Evolutionary conservation across 2,329 filamentous ascomycete species (phyloP).

Genomic region (Diaporthe sp.): DNA sequence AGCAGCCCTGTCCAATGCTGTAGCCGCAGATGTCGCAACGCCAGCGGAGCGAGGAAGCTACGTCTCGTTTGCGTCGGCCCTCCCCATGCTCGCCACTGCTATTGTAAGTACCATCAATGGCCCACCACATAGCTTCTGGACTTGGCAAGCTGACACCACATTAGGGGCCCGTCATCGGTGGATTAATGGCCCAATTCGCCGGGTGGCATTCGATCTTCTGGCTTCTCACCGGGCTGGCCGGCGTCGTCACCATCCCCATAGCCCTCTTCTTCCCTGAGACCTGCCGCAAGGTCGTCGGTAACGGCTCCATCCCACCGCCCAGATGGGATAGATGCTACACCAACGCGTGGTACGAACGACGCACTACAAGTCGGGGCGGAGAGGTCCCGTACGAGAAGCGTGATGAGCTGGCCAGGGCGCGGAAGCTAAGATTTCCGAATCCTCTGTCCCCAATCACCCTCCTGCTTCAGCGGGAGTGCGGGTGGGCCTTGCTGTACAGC

Average conservation of each 20-base stretch:
- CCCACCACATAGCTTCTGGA: not conserved
- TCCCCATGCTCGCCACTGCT: constrained; percentile 51
- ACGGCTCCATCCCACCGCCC: constrained; percentile 59
- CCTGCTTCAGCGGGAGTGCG: not conserved
- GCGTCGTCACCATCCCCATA: constrained; percentile 22
- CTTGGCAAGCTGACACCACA: not conserved
- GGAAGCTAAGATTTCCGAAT: not conserved
- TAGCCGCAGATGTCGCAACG: constrained; percentile 75
- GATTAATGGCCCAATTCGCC: constrained; percentile 63
- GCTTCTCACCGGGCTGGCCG: constrained; percentile 62
- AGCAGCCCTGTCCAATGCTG: constrained; percentile 65
- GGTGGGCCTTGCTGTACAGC: not conserved
- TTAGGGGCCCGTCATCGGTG: constrained; percentile 63
- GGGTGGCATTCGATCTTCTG: constrained; percentile 71
- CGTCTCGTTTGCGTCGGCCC: constrained; percentile 56
- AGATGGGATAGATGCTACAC: constrained; percentile 40
- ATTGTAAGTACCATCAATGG: not conserved
- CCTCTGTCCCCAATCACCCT: not conserved
- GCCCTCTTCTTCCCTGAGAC: constrained; percentile 47
- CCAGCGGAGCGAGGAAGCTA: constrained; percentile 73
- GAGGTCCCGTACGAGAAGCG: not conserved
- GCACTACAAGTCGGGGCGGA: not conserved
- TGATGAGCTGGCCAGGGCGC: not conserved
- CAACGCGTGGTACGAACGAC: not conserved
- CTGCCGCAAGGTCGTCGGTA: constrained; percentile 59